Percentiles rank a stretch among this genome's conserved stretches.
Conservation (phyloP, 2,329 filamentous ascomycete genomes). For the Aspergillus uvarum region DNA sequence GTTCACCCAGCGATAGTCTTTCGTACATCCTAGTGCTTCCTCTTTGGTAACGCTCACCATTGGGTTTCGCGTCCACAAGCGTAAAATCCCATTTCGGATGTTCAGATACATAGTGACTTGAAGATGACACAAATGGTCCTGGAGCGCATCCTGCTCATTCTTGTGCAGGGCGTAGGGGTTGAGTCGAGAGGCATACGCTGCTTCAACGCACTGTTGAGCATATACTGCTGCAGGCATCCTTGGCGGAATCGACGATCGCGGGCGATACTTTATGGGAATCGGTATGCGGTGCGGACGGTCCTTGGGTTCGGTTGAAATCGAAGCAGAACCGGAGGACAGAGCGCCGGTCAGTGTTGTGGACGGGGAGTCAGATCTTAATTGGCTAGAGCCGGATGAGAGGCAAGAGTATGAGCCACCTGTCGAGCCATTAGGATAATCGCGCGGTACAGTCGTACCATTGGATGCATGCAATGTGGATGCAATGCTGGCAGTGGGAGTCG, state of each 20-base stretch:
- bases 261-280: conserved; percentile 56
- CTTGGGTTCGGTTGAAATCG: conserved; percentile 19
- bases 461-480: neutral
- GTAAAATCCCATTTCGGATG: conserved; percentile 88
- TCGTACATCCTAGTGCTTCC: conserved; percentile 87
- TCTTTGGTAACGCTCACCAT: conserved; percentile 76
- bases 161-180: conserved; percentile 86
- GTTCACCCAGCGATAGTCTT: conserved; percentile 83
- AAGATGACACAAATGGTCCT: conserved; percentile 76
- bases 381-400: conserved; percentile 23
- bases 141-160: conserved; percentile 77
- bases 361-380: conserved; percentile 22
- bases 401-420: conserved; percentile 22
- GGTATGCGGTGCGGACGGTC: conserved; percentile 24
- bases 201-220: conserved; percentile 85
- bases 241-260: conserved; percentile 80
- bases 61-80: conserved; percentile 85
- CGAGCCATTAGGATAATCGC: neutral
- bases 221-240: conserved; percentile 73
- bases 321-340: conserved; percentile 11
- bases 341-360: conserved; percentile 27
- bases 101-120: conserved; percentile 96
- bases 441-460: neutral
- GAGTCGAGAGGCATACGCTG: conserved; percentile 83
- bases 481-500: neutral